Conservation (phyloP, 441 rosid species). For the Brassica balearica region DNA sequence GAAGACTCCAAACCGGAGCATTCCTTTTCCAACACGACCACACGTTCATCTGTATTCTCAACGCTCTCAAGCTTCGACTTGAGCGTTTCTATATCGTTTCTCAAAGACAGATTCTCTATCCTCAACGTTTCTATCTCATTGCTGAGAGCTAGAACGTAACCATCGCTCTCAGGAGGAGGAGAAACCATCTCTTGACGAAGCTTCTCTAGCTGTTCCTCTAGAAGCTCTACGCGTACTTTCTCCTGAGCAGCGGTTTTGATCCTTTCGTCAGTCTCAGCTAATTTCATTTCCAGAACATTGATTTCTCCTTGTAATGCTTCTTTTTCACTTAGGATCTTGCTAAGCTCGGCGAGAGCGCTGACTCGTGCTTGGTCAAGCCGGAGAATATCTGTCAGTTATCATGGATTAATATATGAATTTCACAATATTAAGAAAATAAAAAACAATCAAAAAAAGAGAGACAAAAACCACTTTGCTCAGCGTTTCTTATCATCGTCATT, state of each 20-base stretch:
- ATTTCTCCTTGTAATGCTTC: slow-evolving; percentile 81
- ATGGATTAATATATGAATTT: not conserved
- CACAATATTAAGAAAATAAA: no score
- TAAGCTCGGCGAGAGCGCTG: slow-evolving; percentile 78
- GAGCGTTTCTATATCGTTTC: slow-evolving; percentile 69
- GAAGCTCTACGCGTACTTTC: slow-evolving; percentile 70
- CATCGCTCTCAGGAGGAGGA: slow-evolving; percentile 41
- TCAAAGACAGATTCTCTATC: slow-evolving; percentile 70
- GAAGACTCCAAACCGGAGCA: slow-evolving; percentile 63
- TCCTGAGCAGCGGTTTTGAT: slow-evolving; percentile 78
- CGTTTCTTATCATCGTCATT: slow-evolving; percentile 77
- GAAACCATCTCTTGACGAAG: slow-evolving; percentile 60
- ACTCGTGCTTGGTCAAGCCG: slow-evolving; percentile 87
- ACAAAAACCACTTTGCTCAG: slow-evolving; percentile 71
- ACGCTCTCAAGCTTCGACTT: slow-evolving; percentile 58
- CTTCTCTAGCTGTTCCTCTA: slow-evolving; percentile 78
- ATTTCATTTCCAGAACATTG: slow-evolving; percentile 65
- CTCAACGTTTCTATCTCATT: slow-evolving; percentile 70
- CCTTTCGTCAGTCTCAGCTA: slow-evolving; percentile 88
- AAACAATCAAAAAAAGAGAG: no score
- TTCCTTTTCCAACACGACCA: slow-evolving; percentile 71
- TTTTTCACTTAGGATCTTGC: slow-evolving; percentile 72
- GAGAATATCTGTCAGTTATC: slow-evolving; percentile 57
- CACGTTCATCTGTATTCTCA: slow-evolving; percentile 70
- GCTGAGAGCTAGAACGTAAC: slow-evolving; percentile 53